These are phyloP conservation scores for Hymenoscyphus infarciens DNA, from an alignment of 2,329 filamentous ascomycete species.

Conservation along the genomic window DNA sequence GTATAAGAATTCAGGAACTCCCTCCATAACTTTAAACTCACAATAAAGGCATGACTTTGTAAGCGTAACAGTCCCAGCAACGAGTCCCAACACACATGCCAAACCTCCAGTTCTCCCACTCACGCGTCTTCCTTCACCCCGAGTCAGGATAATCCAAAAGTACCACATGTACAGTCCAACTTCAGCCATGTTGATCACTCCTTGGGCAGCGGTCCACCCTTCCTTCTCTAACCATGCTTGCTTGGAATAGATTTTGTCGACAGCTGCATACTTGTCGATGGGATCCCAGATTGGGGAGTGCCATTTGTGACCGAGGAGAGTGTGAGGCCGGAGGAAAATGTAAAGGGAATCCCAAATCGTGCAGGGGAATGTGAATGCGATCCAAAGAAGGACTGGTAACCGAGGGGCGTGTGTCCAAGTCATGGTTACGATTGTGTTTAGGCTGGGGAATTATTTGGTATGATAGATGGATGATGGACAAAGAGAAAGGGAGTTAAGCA, in stretches of 20 bases:
- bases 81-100: conserved; percentile 6
- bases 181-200: conserved; percentile 6
- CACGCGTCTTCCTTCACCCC: neutral
- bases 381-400: neutral
- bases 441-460: no score
- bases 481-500: no score
- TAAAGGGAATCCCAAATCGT: conserved; percentile 10
- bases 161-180: neutral
- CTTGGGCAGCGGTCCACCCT: conserved; percentile 7
- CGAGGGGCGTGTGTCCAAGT: conserved; percentile 4
- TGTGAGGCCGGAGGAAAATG: neutral
- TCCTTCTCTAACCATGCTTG: conserved; percentile 4
- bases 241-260: conserved; percentile 1
- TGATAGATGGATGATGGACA: no score
- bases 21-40: neutral
- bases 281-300: conserved; percentile 3
- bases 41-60: conserved; percentile 11
- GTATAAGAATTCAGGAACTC: neutral
- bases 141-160: neutral
- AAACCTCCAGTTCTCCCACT: neutral
- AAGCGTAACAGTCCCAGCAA: conserved; percentile 6
- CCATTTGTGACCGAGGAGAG: conserved; percentile 8
- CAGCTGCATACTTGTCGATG: neutral
- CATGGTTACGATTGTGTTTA: neutral
- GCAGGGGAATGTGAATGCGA: conserved; percentile 1